Evolutionary conservation across 2,329 filamentous ascomycete genomes (phyloP).

Genomic region (Colletotrichum lindemuthianum): DNA sequence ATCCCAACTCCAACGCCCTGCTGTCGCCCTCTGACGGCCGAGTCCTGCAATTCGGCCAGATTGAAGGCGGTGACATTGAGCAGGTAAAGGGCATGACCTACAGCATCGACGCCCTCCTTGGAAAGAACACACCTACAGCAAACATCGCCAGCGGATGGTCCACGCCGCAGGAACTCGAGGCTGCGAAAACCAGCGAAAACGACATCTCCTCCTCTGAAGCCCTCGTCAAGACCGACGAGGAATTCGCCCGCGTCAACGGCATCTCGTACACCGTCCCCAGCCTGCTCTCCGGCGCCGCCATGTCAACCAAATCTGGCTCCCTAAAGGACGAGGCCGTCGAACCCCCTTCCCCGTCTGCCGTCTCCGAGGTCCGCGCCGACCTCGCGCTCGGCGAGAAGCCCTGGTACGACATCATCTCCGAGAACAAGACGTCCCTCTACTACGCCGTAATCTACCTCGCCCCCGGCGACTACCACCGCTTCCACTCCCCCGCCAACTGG

Average conservation of each 20-base stretch:
- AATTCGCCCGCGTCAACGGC: conserved; percentile 93
- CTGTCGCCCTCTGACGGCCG: conserved; percentile 91
- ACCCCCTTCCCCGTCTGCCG: conserved; percentile 72
- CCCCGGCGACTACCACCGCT: conserved; percentile 97
- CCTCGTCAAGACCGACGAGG: conserved; percentile 81
- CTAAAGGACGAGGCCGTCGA: conserved; percentile 78
- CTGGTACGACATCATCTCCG: conserved; percentile 75
- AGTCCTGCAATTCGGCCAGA: conserved; percentile 90
- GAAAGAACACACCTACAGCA: conserved; percentile 67
- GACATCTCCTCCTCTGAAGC: conserved; percentile 65
- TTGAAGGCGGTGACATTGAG: conserved; percentile 93
- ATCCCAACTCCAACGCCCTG: conserved; percentile 81
- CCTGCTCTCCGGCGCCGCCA: conserved; percentile 78
- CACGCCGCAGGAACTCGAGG: conserved; percentile 40
- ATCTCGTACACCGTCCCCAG: conserved; percentile 94
- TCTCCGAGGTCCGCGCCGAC: conserved; percentile 85
- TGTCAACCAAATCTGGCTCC: conserved; percentile 56
- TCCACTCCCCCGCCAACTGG: conserved; percentile 96
- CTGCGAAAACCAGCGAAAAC: conserved; percentile 39
- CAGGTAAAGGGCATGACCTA: conserved; percentile 99
- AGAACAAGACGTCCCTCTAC: conserved; percentile 79
- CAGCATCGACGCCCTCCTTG: conserved; percentile 90
- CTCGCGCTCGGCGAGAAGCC: conserved; percentile 76
- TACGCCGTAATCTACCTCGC: conserved; percentile 97
- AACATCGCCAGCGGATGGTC: conserved; percentile 59